A percentile compares a stretch with the other conserved stretches of the same genome.
phyloP scores from a whole-genome alignment of 129 eudicot genomes.

The Pulicaria dysenterica region DNA sequence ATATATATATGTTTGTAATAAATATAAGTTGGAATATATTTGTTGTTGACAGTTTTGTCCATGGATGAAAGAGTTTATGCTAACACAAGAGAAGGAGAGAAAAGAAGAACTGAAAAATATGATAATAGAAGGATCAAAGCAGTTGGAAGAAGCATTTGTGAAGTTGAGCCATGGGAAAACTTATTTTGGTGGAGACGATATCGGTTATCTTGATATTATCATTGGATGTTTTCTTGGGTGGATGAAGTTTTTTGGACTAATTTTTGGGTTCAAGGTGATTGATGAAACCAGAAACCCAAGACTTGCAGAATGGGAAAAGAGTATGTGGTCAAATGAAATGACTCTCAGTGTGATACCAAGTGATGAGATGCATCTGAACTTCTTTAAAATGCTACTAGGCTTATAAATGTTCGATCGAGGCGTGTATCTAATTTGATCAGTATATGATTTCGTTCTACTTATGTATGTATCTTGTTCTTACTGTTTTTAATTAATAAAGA shows the following conservation, averaged over 20 bases:
- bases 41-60: neutral
- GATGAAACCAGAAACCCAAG: slow-evolving; percentile 42
- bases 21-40: neutral
- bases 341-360: slow-evolving; percentile 21
- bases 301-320: slow-evolving; percentile 36
- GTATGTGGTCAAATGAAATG: slow-evolving; percentile 33
- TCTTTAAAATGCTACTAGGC: neutral
- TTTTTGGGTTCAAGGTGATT: slow-evolving; percentile 22
- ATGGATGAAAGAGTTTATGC: neutral
- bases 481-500: no score
- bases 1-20: no score
- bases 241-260: slow-evolving; percentile 34
- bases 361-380: neutral
- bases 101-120: neutral
- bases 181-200: slow-evolving; percentile 52
- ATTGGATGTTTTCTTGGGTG: slow-evolving; percentile 51
- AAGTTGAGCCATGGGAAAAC: slow-evolving; percentile 52
- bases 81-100: slow-evolving; percentile 16
- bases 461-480: no score
- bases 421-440: no score
- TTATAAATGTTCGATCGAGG: no score
- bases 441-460: no score
- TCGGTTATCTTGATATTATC: slow-evolving; percentile 56
- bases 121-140: slow-evolving; percentile 18
- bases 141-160: slow-evolving; percentile 47